These are phyloP conservation scores for Agaricales sp. DNA, from an alignment of 1,284 basidiomycete genomes.

Conservation along the genomic window DNA sequence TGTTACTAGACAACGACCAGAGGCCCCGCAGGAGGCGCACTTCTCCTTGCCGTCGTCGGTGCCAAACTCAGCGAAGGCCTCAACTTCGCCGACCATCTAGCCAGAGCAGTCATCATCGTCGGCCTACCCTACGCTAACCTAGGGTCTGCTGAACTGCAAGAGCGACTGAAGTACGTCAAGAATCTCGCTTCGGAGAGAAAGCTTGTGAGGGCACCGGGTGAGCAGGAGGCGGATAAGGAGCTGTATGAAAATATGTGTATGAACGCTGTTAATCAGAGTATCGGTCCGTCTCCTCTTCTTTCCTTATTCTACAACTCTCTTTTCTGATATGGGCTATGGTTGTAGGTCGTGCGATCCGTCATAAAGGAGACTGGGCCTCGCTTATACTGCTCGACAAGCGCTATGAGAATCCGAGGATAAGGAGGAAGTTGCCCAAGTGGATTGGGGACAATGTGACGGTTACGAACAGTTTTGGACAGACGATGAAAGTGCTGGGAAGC, in stretches of 20 bases:
- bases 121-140: constrained; percentile 94
- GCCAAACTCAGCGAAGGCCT: constrained; percentile 96
- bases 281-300: constrained; percentile 46
- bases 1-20: constrained; percentile 6
- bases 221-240: constrained; percentile 70
- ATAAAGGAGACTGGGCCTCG: constrained; percentile 79
- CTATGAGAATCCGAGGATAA: constrained; percentile 59
- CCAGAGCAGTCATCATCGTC: constrained; percentile 81
- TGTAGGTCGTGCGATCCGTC: constrained; percentile 82
- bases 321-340: constrained; percentile 1
- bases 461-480: constrained; percentile 64
- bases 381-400: constrained; percentile 78
- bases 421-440: constrained; percentile 79
- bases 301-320: constrained; percentile 8
- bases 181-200: constrained; percentile 40
- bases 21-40: constrained; percentile 46
- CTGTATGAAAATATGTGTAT: constrained; percentile 93
- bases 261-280: constrained; percentile 95
- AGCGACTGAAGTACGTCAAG: constrained; percentile 81
- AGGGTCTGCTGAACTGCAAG: constrained; percentile 82
- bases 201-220: constrained; percentile 21
- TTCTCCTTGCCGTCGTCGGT: constrained; percentile 90
- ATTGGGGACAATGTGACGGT: constrained; percentile 61
- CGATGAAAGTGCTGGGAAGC: constrained; percentile 56
- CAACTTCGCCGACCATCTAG: constrained; percentile 89